phyloP scores from a whole-genome alignment of 2,329 filamentous ascomycete species.

The Periconia sp. region DNA sequence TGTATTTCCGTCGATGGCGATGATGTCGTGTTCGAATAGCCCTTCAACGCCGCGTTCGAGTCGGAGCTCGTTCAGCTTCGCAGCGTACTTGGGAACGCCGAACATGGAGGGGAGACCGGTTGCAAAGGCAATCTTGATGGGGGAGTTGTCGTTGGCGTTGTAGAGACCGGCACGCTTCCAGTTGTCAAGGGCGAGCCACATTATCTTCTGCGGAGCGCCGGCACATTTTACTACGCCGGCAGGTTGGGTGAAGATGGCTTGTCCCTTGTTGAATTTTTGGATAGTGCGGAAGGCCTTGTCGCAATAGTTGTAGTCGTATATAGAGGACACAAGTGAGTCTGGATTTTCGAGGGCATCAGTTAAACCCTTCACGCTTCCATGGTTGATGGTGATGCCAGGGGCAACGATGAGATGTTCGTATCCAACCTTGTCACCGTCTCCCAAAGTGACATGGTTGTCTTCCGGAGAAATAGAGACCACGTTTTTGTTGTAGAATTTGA shows the following conservation, averaged over 20 bases:
- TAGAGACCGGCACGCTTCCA: conserved; percentile 42
- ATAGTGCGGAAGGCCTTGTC: conserved; percentile 40
- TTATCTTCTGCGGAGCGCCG: conserved; percentile 45
- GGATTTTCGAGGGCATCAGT: conserved; percentile 40
- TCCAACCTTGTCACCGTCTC: conserved; percentile 56
- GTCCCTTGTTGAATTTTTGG: conserved; percentile 34
- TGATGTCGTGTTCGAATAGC: conserved; percentile 43
- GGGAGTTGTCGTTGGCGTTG: conserved; percentile 24
- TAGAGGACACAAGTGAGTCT: conserved; percentile 38
- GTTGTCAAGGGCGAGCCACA: conserved; percentile 46
- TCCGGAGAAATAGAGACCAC: conserved; percentile 58
- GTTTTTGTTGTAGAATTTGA: conserved; percentile 60
- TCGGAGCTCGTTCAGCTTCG: conserved; percentile 38
- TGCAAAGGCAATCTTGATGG: conserved; percentile 42
- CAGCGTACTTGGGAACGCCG: conserved; percentile 44
- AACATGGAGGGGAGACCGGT: conserved; percentile 45
- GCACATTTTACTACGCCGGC: conserved; percentile 45
- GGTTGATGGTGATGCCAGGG: conserved; percentile 46
- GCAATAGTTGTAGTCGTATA: conserved; percentile 43
- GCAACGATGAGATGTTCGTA: conserved; percentile 68
- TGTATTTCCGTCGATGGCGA: conserved; percentile 40
- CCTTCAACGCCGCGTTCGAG: conserved; percentile 40
- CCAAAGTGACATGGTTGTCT: conserved; percentile 58
- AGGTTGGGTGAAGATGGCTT: conserved; percentile 44
- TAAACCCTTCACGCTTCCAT: conserved; percentile 32